These are phyloP conservation scores for Penicillium occitanis DNA, from an alignment of 2,329 filamentous ascomycete species.

Conservation along the genomic window DNA sequence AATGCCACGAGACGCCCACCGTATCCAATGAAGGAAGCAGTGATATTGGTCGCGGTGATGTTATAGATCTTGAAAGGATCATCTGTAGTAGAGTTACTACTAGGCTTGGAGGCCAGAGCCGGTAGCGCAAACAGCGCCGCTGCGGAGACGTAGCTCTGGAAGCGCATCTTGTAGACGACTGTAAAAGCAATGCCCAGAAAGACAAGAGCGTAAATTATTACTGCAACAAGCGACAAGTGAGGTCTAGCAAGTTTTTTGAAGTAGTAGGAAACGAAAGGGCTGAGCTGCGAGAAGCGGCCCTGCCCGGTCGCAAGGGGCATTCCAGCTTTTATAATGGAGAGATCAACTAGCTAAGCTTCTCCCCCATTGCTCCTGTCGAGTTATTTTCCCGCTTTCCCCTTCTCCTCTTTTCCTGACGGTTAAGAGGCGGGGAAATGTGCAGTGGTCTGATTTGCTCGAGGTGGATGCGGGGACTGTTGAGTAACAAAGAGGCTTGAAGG, in stretches of 20 bases:
- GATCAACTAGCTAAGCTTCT: conserved; percentile 6
- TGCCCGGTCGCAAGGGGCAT: conserved; percentile 22
- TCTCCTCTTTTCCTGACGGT: conserved; percentile 2
- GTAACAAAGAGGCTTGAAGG: conserved; percentile 9
- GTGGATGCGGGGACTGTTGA: not conserved
- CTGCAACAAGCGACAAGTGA: conserved; percentile 32
- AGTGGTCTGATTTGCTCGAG: not conserved
- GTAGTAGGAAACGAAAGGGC: conserved; percentile 28
- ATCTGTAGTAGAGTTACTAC: conserved; percentile 24
- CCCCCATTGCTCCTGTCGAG: conserved; percentile 1
- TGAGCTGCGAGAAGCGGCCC: conserved; percentile 24
- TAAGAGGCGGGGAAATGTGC: conserved; percentile 18
- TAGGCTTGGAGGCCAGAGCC: conserved; percentile 28
- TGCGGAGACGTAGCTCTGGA: conserved; percentile 35
- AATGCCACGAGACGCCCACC: conserved; percentile 50
- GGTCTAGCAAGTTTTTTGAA: conserved; percentile 23
- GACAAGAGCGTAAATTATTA: conserved; percentile 32
- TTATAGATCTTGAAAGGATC: conserved; percentile 47
- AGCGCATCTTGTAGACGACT: conserved; percentile 38
- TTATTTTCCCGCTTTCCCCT: conserved; percentile 13
- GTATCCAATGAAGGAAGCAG: conserved; percentile 50
- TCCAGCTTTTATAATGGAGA: conserved; percentile 19
- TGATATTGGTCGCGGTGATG: conserved; percentile 49
- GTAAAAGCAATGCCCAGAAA: conserved; percentile 31
- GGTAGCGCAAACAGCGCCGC: conserved; percentile 37